phyloP scores from a whole-genome alignment of 495 filamentous ascomycete species.

The Articulospora tetracladia region DNA sequence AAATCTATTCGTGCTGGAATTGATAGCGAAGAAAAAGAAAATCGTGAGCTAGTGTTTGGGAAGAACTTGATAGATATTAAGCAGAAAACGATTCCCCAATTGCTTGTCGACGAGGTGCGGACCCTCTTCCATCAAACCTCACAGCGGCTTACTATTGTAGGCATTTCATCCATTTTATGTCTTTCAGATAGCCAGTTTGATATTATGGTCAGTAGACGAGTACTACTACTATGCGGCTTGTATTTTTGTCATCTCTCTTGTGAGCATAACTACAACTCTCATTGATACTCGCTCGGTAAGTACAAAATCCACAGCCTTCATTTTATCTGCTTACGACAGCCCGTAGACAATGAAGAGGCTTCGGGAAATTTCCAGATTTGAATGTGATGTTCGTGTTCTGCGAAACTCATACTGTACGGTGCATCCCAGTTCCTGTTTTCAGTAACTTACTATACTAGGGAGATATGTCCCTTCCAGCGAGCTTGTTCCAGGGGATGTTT shows the following conservation, averaged over 20 bases:
- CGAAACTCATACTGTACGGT: conserved; percentile 89
- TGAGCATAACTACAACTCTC: conserved; percentile 85
- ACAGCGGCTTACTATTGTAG: conserved; percentile 34
- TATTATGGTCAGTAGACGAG: conserved; percentile 91
- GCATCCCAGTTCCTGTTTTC: not conserved
- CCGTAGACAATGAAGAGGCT: conserved; percentile 81
- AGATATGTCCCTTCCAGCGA: conserved; percentile 80
- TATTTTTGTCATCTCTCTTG: conserved; percentile 91
- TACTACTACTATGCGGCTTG: conserved; percentile 98
- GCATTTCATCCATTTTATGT: conserved; percentile 97
- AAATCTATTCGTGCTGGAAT: conserved; percentile 76
- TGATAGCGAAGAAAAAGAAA: conserved; percentile 83
- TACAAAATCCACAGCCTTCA: conserved; percentile 8
- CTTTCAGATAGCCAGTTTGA: conserved; percentile 92
- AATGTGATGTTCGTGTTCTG: conserved; percentile 90
- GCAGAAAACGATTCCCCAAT: conserved; percentile 74
- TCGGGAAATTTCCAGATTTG: conserved; percentile 88
- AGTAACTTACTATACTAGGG: conserved; percentile 47
- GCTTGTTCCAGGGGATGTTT: conserved; percentile 93
- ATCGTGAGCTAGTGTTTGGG: conserved; percentile 82
- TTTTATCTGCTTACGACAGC: conserved; percentile 2
- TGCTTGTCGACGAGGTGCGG: conserved; percentile 85
- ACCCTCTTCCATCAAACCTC: conserved; percentile 3
- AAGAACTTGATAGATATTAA: conserved; percentile 86
- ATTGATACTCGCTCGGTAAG: conserved; percentile 82